Percentiles rank a stretch among this genome's conserved stretches.
Evolutionary conservation across 768 basidiomycete species (phyloP).

Genomic region (Mycena maculata): DNA sequence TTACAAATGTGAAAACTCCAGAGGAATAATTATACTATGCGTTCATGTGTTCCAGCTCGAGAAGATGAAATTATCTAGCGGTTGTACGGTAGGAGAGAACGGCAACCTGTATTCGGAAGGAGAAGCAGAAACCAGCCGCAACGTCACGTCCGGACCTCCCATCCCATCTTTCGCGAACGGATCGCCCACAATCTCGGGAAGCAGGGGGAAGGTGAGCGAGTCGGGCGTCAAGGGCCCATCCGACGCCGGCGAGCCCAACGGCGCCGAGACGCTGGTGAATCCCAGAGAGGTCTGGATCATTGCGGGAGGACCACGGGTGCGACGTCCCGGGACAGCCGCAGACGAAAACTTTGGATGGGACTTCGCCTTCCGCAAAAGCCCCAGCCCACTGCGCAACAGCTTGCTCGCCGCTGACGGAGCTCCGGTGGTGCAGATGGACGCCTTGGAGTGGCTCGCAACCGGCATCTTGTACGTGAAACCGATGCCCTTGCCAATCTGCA

Average conservation of each 20-base stretch:
- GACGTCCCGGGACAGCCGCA: slow-evolving; percentile 3
- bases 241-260: slow-evolving; percentile 33
- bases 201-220: slow-evolving; percentile 30
- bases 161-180: slow-evolving; percentile 33
- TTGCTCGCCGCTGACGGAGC: slow-evolving; percentile 39
- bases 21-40: neutral
- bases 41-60: slow-evolving; percentile 21
- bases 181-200: slow-evolving; percentile 32
- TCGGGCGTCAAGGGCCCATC: slow-evolving; percentile 42
- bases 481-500: slow-evolving; percentile 64
- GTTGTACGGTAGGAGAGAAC: slow-evolving; percentile 16
- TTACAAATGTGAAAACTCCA: slow-evolving; percentile 16
- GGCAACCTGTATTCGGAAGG: slow-evolving; percentile 21
- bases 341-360: slow-evolving; percentile 18
- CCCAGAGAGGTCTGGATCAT: slow-evolving; percentile 23
- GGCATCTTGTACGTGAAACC: slow-evolving; percentile 59
- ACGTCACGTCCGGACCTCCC: slow-evolving; percentile 18
- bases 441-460: slow-evolving; percentile 42
- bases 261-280: slow-evolving; percentile 1
- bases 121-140: slow-evolving; percentile 33
- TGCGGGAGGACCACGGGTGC: slow-evolving; percentile 22
- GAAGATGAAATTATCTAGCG: slow-evolving; percentile 27
- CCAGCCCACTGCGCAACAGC: slow-evolving; percentile 36
- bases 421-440: slow-evolving; percentile 42
- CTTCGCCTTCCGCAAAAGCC: slow-evolving; percentile 25